Conservation (phyloP, 352 stramenopile species). For the Phytophthora pini region DNA sequence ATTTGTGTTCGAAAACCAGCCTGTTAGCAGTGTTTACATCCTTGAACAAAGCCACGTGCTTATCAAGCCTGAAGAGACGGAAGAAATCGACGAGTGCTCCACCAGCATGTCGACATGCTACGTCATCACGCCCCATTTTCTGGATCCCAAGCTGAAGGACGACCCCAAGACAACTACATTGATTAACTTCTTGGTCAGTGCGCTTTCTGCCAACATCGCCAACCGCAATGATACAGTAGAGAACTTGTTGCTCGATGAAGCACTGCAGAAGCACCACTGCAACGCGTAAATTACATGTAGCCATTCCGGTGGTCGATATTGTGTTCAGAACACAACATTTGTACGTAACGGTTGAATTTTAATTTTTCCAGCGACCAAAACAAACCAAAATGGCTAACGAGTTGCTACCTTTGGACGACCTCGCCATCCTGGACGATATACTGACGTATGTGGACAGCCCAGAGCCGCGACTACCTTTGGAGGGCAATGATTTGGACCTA, state of each 20-base stretch:
- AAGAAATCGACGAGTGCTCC: conserved; percentile 29
- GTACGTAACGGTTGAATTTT: not conserved
- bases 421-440: conserved; percentile 26
- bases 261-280: conserved; percentile 22
- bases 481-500: not conserved
- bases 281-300: conserved; percentile 4
- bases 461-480: not conserved
- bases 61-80: conserved; percentile 41
- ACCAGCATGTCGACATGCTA: conserved; percentile 61
- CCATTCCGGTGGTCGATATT: conserved; percentile 16
- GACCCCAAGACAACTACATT: conserved; percentile 38
- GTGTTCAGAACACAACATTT: not conserved
- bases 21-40: conserved; percentile 47
- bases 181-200: conserved; percentile 51
- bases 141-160: conserved; percentile 31
- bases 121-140: conserved; percentile 55
- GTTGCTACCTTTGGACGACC: not conserved
- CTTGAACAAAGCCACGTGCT: conserved; percentile 65
- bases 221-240: conserved; percentile 52
- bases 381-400: not conserved
- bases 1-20: conserved; percentile 53
- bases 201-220: conserved; percentile 39
- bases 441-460: not conserved
- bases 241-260: conserved; percentile 44
- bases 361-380: not conserved